These are phyloP conservation scores for Iris pallida DNA, from an alignment of 116 monocot species.

Conservation along the genomic window DNA sequence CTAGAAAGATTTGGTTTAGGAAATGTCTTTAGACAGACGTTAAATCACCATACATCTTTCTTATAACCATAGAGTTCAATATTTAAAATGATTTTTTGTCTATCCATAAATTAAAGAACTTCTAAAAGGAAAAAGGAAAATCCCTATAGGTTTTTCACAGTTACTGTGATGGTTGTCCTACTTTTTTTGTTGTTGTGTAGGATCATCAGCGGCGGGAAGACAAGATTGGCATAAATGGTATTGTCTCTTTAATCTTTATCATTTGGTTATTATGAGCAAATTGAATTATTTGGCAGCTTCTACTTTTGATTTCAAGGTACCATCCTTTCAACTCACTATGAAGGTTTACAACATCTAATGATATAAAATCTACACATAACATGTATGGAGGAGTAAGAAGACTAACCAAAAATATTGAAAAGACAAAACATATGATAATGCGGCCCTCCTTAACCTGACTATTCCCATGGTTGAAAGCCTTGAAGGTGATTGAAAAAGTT, in stretches of 20 bases:
- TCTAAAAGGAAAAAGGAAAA: background rate
- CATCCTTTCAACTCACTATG: background rate
- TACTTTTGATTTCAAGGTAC: background rate
- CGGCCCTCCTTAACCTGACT: no score
- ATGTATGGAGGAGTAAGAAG: background rate
- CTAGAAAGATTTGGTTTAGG: background rate
- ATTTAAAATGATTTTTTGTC: background rate
- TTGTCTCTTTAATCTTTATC: background rate
- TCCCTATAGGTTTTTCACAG: background rate
- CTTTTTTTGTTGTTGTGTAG: slow-evolving; percentile 28
- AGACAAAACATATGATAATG: background rate
- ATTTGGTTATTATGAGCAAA: background rate
- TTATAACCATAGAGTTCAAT: no score
- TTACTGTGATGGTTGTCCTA: slow-evolving; percentile 4
- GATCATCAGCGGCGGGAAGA: slow-evolving; percentile 43
- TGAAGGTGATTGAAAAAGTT: no score
- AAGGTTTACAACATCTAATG: background rate
- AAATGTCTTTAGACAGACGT: background rate
- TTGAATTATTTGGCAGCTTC: background rate
- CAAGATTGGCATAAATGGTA: slow-evolving; percentile 70
- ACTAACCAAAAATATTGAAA: background rate
- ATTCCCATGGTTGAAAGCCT: no score
- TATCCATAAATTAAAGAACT: background rate
- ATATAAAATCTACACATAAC: background rate
- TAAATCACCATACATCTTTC: no score